Base-by-base conservation (phyloP, 257 asterid species). In the Eustoma russellianum region DNA sequence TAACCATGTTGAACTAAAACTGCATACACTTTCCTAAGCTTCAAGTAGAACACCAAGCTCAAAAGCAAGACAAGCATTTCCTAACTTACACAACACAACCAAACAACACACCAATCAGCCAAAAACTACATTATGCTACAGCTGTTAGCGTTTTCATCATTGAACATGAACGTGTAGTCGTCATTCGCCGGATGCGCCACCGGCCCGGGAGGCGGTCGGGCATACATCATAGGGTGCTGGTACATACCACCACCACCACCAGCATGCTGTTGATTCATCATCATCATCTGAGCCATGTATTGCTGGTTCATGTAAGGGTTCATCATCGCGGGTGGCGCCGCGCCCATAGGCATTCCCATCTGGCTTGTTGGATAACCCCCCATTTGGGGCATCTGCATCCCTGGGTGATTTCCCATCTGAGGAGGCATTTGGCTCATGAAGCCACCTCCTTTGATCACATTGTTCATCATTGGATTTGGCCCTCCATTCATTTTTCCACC, bases 91-190 rank as follows among this genome's bases (percentile, higher is more conserved):
- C 51, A 59, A 40, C 14, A 59, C 52, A 55, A 61, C 45, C 52
- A 33, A 45, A 46, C 30, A 53, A 50, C 33, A 43, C 43, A 28
- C 5, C 38, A 54, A 16, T 17, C 59, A 41, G 51, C 57, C 38
- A 65, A 33, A 38, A 75, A 38, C 43, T 71, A 82, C 95, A 85
- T 85, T 5, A 85, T 56, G 58, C 81, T 77, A 70, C 95, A 85
- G 47, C 93, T 78, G 56, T 53, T 64, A 11, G 95, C 73, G 13
- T 85, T 85, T 68, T 85, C 95, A 62, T 85, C 95, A 59, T 79
- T 85, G 64, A 85, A 82, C 53, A 82, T 79, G 28, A 82, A 79
- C 9, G 89, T 71, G 13, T 71, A 82, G 15, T 69, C 63, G 17
- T 78, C 92, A 9, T 56, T 61, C 2, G 50, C 62, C 9, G 81